phyloP scores from a whole-genome alignment of 176 grass and related monocot species.

The Rhynchospora tenuis region DNA sequence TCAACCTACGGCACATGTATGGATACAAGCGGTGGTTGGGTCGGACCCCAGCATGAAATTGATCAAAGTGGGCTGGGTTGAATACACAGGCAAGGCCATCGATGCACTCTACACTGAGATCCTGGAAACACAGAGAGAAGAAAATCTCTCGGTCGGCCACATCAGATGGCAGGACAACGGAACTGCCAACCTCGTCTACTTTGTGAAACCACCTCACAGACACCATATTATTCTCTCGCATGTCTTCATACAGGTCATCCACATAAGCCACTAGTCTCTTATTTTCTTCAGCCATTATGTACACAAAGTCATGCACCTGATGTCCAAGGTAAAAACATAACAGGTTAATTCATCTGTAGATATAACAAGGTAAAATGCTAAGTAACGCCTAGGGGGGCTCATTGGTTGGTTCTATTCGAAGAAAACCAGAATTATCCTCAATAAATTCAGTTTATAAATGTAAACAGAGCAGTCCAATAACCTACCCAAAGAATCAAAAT shows the following conservation, averaged over 20 bases:
- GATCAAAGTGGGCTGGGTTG: slow-evolving; percentile 69
- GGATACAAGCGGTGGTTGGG: slow-evolving; percentile 42
- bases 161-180: slow-evolving; percentile 40
- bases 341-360: slow-evolving; percentile 14
- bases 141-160: slow-evolving; percentile 64
- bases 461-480: background rate
- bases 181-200: slow-evolving; percentile 62
- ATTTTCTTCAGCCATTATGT: slow-evolving; percentile 78
- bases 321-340: background rate
- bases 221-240: slow-evolving; percentile 65
- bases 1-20: slow-evolving; percentile 56
- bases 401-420: background rate
- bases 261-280: slow-evolving; percentile 81
- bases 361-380: background rate
- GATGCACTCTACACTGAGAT: slow-evolving; percentile 92
- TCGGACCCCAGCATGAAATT: slow-evolving; percentile 38
- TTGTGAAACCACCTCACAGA: slow-evolving; percentile 82
- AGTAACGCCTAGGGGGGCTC: background rate
- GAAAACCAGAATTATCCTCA: background rate
- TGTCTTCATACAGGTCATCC: slow-evolving; percentile 85
- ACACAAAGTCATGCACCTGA: slow-evolving; percentile 87
- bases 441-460: background rate
- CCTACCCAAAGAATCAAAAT: background rate
- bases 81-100: slow-evolving; percentile 82
- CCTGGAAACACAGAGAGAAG: slow-evolving; percentile 78